Evolutionary conservation across 257 asterid genomes (phyloP).

Genomic region (Petrea volubilis): DNA sequence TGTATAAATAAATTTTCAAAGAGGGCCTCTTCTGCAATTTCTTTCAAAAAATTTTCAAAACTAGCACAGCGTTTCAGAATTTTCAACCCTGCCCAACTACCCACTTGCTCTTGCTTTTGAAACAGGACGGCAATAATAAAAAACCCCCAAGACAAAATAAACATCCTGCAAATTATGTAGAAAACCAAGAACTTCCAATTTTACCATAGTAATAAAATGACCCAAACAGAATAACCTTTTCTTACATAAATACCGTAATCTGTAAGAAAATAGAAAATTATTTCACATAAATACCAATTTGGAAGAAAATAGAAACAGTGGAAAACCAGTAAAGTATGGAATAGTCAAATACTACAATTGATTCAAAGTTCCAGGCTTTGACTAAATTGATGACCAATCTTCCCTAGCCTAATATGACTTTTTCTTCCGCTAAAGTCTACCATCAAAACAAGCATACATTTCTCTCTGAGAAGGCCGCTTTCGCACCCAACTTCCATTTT

Average conservation of each 20-base stretch:
- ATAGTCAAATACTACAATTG: neutral
- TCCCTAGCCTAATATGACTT: neutral
- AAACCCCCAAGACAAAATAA: too few relatives aligned
- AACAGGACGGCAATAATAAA: too few relatives aligned
- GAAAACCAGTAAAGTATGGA: neutral
- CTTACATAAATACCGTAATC: neutral
- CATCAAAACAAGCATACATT: neutral
- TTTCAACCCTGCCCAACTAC: too few relatives aligned
- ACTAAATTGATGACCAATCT: neutral
- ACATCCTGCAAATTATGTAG: too few relatives aligned
- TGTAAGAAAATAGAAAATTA: neutral
- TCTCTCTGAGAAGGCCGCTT: conserved; percentile 29
- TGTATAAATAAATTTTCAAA: neutral
- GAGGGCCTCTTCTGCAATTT: too few relatives aligned
- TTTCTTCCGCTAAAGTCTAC: neutral
- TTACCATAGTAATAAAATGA: too few relatives aligned
- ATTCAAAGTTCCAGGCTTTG: neutral
- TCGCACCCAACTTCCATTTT: conserved; percentile 29
- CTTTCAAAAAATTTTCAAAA: too few relatives aligned
- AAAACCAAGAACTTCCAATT: too few relatives aligned
- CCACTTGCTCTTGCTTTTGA: too few relatives aligned
- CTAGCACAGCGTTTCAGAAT: too few relatives aligned
- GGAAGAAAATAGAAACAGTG: neutral
- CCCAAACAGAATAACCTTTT: neutral
- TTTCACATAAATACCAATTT: neutral